Conservation (phyloP, 768 basidiomycete species). For the Rhizopogon vinicolor region DNA sequence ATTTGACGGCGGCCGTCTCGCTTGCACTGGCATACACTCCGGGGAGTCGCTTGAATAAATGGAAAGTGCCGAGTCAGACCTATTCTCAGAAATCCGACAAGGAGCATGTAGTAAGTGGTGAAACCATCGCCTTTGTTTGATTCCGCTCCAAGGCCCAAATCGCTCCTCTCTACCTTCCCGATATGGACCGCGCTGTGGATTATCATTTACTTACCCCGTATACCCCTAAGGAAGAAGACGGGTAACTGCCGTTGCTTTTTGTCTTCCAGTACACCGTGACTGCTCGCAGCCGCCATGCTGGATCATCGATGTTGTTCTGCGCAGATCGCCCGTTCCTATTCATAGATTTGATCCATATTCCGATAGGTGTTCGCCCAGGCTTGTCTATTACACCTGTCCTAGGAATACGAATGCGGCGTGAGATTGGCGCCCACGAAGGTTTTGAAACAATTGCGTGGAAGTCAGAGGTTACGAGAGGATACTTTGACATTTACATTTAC, state of each 20-base stretch:
- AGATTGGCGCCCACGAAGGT: slow-evolving; percentile 2
- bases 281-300: neutral
- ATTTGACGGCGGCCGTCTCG: too few relatives aligned
- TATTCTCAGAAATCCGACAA: neutral
- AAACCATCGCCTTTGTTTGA: slow-evolving; percentile 1
- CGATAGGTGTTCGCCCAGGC: too few relatives aligned
- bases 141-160: slow-evolving; percentile 2
- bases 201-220: neutral
- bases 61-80: neutral
- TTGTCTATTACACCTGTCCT: neutral
- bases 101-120: neutral
- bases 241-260: neutral
- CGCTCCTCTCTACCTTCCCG: neutral
- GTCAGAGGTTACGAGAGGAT: neutral
- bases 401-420: neutral
- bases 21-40: too few relatives aligned
- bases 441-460: slow-evolving; percentile 6
- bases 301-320: neutral
- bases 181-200: neutral
- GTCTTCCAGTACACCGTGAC: neutral
- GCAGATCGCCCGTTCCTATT: neutral
- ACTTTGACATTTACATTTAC: neutral
- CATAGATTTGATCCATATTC: neutral
- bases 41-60: neutral
- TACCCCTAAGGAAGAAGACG: neutral